These are phyloP conservation scores for Eudorina sp. DNA, from an alignment of 139 green algal species.

Conservation along the genomic window DNA sequence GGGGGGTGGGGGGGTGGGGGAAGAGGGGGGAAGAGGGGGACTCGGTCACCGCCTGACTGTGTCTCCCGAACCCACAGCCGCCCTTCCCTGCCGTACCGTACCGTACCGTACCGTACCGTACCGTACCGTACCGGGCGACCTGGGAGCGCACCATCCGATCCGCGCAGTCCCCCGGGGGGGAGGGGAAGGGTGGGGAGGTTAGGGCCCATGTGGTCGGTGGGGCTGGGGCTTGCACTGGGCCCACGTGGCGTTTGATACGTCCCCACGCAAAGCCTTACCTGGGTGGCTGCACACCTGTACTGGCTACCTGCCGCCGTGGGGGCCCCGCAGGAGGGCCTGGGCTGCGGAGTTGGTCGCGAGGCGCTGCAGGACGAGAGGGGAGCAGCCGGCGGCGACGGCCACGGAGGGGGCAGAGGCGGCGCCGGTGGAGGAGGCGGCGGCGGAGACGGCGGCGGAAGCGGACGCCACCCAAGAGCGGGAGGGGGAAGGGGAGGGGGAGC, in stretches of 20 bases:
- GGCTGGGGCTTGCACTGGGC: no score
- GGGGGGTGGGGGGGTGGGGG: no score
- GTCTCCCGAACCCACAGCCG: background rate
- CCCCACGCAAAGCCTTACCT: background rate
- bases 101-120: background rate
- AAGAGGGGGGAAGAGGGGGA: no score
- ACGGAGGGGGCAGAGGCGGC: background rate
- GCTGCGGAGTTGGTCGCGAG: conserved; percentile 27
- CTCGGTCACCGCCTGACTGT: background rate
- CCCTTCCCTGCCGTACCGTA: background rate
- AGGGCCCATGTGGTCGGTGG: no score
- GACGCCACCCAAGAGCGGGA: background rate
- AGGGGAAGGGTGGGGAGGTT: background rate
- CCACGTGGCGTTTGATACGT: background rate
- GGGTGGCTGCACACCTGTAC: background rate
- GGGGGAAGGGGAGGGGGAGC: background rate
- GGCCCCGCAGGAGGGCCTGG: conserved; percentile 44
- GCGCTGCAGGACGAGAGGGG: background rate
- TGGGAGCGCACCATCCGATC: background rate
- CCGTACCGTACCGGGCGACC: background rate
- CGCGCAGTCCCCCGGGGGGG: background rate
- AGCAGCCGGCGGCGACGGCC: background rate
- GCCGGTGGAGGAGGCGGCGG: background rate
- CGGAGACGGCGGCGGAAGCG: background rate
- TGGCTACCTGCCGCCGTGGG: no score